A percentile compares a stretch with the other conserved stretches of the same genome.
These are phyloP conservation scores for Apiotrichum siamense DNA, from an alignment of 1,284 basidiomycete species.

Conservation along the genomic window DNA sequence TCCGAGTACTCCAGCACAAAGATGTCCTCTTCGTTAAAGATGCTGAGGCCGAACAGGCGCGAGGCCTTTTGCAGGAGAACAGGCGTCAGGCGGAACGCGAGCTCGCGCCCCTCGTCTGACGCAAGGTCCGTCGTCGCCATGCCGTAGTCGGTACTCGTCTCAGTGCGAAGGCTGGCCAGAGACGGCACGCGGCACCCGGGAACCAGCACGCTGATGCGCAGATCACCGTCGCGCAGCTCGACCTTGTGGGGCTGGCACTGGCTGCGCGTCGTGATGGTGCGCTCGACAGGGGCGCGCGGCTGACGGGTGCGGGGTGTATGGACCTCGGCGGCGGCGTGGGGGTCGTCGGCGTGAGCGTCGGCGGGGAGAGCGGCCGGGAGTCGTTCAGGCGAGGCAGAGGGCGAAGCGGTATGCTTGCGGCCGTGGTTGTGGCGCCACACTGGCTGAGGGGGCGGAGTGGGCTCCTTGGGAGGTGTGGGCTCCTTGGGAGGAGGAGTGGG, in stretches of 20 bases:
- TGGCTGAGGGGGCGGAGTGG: neutral
- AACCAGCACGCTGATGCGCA: neutral
- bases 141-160: neutral
- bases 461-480: neutral
- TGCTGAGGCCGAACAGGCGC: slow-evolving; percentile 27
- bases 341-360: neutral
- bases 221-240: slow-evolving; percentile 5
- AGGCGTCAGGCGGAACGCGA: slow-evolving; percentile 21
- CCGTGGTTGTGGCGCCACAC: slow-evolving; percentile 6
- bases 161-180: neutral
- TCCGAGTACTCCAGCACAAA: slow-evolving; percentile 24
- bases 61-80: slow-evolving; percentile 24
- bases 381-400: neutral
- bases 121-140: neutral
- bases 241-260: slow-evolving; percentile 2
- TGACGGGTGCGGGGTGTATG: neutral
- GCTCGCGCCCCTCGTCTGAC: slow-evolving; percentile 12
- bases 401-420: no score
- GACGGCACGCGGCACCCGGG: neutral
- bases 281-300: neutral
- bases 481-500: neutral
- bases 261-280: neutral
- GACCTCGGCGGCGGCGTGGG: neutral
- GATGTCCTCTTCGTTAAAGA: slow-evolving; percentile 34
- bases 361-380: neutral